Percentiles rank a stretch among this genome's conserved stretches.
Evolutionary conservation across 2,329 filamentous ascomycete species (phyloP).

Genomic region (Fusarium sp.): DNA sequence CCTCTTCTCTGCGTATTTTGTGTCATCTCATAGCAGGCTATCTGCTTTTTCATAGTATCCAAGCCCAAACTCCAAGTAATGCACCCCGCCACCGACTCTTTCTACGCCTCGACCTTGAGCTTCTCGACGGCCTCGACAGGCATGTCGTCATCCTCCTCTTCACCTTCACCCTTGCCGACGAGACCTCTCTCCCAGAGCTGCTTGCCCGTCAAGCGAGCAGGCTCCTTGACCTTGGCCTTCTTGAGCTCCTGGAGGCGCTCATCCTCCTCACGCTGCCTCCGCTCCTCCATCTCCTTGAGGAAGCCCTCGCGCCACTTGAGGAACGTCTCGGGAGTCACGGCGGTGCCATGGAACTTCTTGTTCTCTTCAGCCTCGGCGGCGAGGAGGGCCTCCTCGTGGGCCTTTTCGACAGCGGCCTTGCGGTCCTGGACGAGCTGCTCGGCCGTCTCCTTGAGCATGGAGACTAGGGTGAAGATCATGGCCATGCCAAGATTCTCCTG

Average conservation of each 20-base stretch:
- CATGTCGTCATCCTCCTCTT: slow-evolving; percentile 73
- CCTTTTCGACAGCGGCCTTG: slow-evolving; percentile 71
- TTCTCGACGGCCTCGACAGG: slow-evolving; percentile 74
- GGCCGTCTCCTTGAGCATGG: slow-evolving; percentile 88
- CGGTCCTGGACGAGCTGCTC: slow-evolving; percentile 85
- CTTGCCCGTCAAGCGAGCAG: slow-evolving; percentile 77
- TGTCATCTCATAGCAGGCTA: slow-evolving; percentile 19
- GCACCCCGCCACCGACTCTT: slow-evolving; percentile 14
- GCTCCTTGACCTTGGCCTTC: slow-evolving; percentile 80
- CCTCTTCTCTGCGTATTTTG: slow-evolving; percentile 12
- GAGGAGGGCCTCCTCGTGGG: slow-evolving; percentile 64
- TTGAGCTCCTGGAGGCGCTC: slow-evolving; percentile 86
- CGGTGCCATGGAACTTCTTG: slow-evolving; percentile 91
- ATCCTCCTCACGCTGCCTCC: slow-evolving; percentile 75
- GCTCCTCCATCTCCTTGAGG: slow-evolving; percentile 82
- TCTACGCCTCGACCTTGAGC: slow-evolving; percentile 73
- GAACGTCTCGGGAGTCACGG: slow-evolving; percentile 89
- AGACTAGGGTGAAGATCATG: slow-evolving; percentile 95
- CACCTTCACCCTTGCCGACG: slow-evolving; percentile 69
- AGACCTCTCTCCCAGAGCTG: slow-evolving; percentile 84
- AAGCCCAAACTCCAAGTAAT: slow-evolving; percentile 45
- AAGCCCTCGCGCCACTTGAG: slow-evolving; percentile 85
- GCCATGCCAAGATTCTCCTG: slow-evolving; percentile 97
- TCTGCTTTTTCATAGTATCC: slow-evolving; percentile 31
- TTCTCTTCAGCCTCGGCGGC: slow-evolving; percentile 91